Base-by-base conservation (phyloP, 495 filamentous ascomycete species). In the Podospora bellae-mahoneyi region DNA sequence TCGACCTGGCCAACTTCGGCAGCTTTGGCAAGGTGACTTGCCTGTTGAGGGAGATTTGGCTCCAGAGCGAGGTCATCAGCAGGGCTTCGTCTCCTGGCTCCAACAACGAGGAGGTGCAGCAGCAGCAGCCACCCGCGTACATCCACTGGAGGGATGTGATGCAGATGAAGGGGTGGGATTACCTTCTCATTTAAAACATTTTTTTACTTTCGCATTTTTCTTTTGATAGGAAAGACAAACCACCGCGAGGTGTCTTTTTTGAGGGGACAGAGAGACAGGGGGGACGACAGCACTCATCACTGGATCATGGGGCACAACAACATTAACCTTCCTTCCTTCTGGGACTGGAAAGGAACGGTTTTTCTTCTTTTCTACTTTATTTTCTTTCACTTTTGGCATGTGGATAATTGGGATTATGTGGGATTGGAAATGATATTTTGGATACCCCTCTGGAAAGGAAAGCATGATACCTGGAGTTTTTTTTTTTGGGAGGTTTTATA, bases 121-220 rank as follows among this genome's bases (percentile, higher is more conserved):
- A 83, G 72, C 82, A 78, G 72, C 85, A 83, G 58, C 66, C 62
- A 54, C 64, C 34, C 30, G 9, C 19, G 16, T 67, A 66, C 80
- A 87, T 95, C 74, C 92, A 92, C 85, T 99, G 95, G 95, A 85
- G 95, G 80, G 93, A 97, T 79, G 84, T 95, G 69, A 97, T 97
- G 95, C 86, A 86, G 80, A 88, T 89, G 77, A 94, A 94, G 79
- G 88, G 88, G 72, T 97, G 92, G 94, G 91, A 94, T 75, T 94
- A 91, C 83, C 82, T 99, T 75, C 85, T 99, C 78, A 93, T 98
- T 75, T 97, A 84, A 82, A 70, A 28, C 53, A 58, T 64, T 56
- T 57, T 68, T 62, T 64, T 68, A 61, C 32, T 59, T 23, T 54
- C 54, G 27, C 60, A 48, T 71, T 60, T 65, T 70, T 60, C 59